Percentiles rank a stretch among this genome's conserved stretches.
phyloP scores from a whole-genome alignment of 129 eudicot genomes.

The Silybum marianum region DNA sequence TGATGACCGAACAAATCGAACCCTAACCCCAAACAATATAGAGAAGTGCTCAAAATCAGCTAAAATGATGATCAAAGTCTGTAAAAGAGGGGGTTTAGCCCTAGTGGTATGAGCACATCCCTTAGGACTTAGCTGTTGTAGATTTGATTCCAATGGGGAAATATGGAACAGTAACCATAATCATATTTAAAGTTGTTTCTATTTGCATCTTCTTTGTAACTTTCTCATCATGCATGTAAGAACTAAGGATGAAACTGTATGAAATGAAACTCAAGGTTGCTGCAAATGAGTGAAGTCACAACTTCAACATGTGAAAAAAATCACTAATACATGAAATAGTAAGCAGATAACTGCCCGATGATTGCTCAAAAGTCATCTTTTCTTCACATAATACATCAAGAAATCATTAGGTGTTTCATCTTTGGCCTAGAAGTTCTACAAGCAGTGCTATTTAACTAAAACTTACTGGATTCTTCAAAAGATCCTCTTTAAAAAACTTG shows the following conservation, averaged over 20 bases:
- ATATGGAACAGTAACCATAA: neutral
- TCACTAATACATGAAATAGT: neutral
- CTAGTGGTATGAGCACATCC: neutral
- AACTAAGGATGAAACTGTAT: neutral
- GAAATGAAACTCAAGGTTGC: neutral
- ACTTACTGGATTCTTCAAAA: conserved; percentile 93
- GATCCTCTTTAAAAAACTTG: conserved; percentile 84
- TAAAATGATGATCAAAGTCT: neutral
- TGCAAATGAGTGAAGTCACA: conserved; percentile 1
- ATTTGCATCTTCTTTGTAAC: neutral
- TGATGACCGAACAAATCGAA: neutral
- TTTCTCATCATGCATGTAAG: neutral
- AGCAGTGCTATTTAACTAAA: conserved; percentile 16
- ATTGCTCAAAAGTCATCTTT: neutral
- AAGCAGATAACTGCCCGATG: neutral
- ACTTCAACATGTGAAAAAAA: neutral
- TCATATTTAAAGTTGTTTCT: neutral
- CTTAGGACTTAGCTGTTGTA: neutral
- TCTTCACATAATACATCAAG: conserved; percentile 11
- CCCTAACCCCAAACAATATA: neutral
- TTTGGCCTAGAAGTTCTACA: neutral
- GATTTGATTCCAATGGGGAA: neutral
- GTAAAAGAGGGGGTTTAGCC: neutral
- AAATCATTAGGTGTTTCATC: neutral
- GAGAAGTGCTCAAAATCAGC: neutral